Base-by-base conservation (phyloP, 1,139 yeast species). In the Candida anutae region DNA sequence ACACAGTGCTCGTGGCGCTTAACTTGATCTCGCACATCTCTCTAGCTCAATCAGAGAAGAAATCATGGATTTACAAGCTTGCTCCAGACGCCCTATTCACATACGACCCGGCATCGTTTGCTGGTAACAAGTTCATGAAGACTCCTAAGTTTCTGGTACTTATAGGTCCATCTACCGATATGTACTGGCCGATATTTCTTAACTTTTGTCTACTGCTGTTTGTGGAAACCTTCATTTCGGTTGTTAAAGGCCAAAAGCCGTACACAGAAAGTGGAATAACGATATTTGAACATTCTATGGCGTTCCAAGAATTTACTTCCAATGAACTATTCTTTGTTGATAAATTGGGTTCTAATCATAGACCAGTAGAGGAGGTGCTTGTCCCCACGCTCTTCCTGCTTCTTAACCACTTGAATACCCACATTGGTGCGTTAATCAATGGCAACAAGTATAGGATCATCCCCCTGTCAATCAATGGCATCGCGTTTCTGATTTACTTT, bases 241-340 rank as follows among this genome's bases (percentile, higher is more conserved):
- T 74, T 13, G 62, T 77, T 3, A 67, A 69, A 31, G 84, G 83
- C 5, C 53, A 55, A 19, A 62, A 65, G 25, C 82, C 85, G 2
- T 64, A 67, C 31, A 68, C 74, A 6, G 90, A 79, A 38, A 68
- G 80, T 6, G 87, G 87, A 0, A 58, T 80, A 39, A 77, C 90
- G 0, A 53, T 80, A 18, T 79, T 81, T 48, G 93, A 81, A 44
- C 79, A 75, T 43, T 77, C 87, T 1, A 51, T 79, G 16, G 82
- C 84, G 9, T 79, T 78, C 44, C 87, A 80, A 45, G 88, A 79
- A 42, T 74, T 69, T 17, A 75, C 75, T 40, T 58, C 69, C n/a
- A 52, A 63, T 14, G 53, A 52, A 1, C 53, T 53, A 0, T 39
- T 55, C 17, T 49, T 58, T 30, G 43, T 54, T 29, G 52, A 54